Conservation (phyloP, 2,329 filamentous ascomycete species). For the Xylaria sp. region DNA sequence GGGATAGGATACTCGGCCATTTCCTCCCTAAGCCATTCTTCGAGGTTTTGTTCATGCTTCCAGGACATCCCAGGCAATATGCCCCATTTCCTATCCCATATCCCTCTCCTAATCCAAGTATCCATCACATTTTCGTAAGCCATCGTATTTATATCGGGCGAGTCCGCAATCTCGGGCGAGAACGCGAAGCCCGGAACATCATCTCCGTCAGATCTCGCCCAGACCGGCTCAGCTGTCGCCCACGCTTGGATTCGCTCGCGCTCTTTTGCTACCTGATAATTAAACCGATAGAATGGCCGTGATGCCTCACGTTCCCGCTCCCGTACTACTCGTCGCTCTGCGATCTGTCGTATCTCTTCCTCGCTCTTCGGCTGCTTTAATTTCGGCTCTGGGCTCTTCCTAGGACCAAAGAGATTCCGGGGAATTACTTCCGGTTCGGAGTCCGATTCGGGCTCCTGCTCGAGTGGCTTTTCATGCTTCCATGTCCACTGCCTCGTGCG, state of each 20-base stretch:
- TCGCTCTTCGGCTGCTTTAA: too few relatives aligned
- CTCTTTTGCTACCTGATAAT: slow-evolving; percentile 24
- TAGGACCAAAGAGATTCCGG: background rate
- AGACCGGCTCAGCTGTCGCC: background rate
- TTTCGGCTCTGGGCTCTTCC: background rate
- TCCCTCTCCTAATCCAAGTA: slow-evolving; percentile 10
- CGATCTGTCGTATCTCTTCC: background rate
- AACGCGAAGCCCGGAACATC: too few relatives aligned
- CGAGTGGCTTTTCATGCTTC: slow-evolving; percentile 34
- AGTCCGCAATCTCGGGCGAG: too few relatives aligned
- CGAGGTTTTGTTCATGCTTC: slow-evolving; percentile 36
- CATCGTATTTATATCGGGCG: slow-evolving; percentile 24
- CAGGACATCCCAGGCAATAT: slow-evolving; percentile 35
- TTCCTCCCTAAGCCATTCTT: too few relatives aligned
- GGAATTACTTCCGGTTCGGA: background rate
- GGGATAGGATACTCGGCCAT: too few relatives aligned
- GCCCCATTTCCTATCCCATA: slow-evolving; percentile 35
- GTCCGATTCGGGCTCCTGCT: background rate
- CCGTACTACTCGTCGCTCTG: background rate
- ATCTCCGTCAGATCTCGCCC: too few relatives aligned
- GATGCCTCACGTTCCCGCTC: slow-evolving; percentile 31
- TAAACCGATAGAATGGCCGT: slow-evolving; percentile 33
- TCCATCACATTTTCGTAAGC: slow-evolving; percentile 29
- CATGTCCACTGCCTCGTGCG: background rate
- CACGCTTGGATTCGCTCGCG: slow-evolving; percentile 17